A percentile compares a stretch with the other conserved stretches of the same genome.
Conservation (phyloP, 768 basidiomycete genomes). For the Tylopilus balloui region DNA sequence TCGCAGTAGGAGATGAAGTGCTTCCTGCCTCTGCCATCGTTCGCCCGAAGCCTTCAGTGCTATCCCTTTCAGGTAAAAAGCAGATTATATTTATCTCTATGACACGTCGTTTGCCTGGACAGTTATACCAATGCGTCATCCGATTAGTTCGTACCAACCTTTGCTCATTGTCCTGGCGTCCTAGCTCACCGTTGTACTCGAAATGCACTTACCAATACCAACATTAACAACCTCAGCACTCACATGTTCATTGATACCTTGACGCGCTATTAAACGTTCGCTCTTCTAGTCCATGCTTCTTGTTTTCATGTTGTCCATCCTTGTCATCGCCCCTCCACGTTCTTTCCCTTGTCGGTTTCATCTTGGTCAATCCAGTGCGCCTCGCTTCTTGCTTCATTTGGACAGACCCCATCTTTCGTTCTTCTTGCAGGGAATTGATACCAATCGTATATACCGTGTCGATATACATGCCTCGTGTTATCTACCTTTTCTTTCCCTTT, state of each 20-base stretch:
- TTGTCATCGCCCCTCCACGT: not conserved
- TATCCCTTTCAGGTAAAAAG: not conserved
- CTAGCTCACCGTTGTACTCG: slow-evolving; percentile 15
- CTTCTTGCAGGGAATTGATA: slow-evolving; percentile 17
- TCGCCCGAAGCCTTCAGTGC: not conserved
- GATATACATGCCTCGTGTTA: slow-evolving; percentile 2
- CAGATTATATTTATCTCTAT: not conserved
- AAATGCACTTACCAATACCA: slow-evolving; percentile 10
- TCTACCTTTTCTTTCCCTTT: not conserved
- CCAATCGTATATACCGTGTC: slow-evolving; percentile 9
- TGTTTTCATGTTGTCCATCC: not conserved
- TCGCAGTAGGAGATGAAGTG: slow-evolving; percentile 44
- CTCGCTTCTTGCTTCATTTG: slow-evolving; percentile 3
- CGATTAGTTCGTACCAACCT: not conserved
- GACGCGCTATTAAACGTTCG: slow-evolving; percentile 8
- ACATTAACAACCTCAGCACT: not conserved
- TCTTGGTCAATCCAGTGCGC: not conserved
- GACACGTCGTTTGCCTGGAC: not conserved
- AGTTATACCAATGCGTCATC: not conserved
- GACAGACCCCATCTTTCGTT: not conserved
- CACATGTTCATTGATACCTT: slow-evolving; percentile 11
- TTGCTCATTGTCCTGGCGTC: not conserved
- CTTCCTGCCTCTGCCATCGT: not conserved
- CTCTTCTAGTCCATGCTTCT: slow-evolving; percentile 6
- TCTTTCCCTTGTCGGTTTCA: slow-evolving; percentile 2